Conservation (phyloP, 2,329 filamentous ascomycete genomes). For the Paramyrothecium sp. region DNA sequence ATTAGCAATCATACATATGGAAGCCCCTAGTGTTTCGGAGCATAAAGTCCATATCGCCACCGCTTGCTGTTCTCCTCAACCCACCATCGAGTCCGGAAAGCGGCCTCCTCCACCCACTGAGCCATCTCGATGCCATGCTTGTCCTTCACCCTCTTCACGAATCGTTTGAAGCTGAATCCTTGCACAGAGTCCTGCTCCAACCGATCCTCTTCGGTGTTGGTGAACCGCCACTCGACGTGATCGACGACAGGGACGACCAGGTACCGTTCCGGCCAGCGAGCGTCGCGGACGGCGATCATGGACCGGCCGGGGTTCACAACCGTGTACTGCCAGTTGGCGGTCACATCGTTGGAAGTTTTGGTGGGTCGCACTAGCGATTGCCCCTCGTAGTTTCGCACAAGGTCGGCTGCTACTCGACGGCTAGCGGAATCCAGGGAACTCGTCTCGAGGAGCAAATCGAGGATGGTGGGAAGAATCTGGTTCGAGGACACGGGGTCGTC, state of each 20-base stretch:
- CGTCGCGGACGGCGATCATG: slow-evolving; percentile 30
- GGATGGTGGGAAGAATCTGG: slow-evolving; percentile 31
- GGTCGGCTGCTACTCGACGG: slow-evolving; percentile 20
- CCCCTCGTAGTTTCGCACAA: slow-evolving; percentile 30
- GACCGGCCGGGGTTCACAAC: slow-evolving; percentile 30
- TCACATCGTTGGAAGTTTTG: slow-evolving; percentile 6
- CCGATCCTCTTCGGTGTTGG: slow-evolving; percentile 23
- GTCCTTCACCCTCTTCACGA: slow-evolving; percentile 15
- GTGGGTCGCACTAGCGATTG: slow-evolving; percentile 30
- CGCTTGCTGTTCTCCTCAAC: slow-evolving; percentile 32
- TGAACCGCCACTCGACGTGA: slow-evolving; percentile 29
- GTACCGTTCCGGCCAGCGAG: slow-evolving; percentile 23
- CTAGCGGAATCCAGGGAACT: slow-evolving; percentile 26
- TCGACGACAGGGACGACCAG: slow-evolving; percentile 29
- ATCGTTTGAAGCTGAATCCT: slow-evolving; percentile 21
- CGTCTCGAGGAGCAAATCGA: slow-evolving; percentile 30
- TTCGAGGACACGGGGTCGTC: slow-evolving; percentile 28
- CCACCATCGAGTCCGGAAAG: slow-evolving; percentile 30
- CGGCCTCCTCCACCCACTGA: slow-evolving; percentile 29
- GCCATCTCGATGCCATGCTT: slow-evolving; percentile 22
- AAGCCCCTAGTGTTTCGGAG: neutral
- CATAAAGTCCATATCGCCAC: slow-evolving; percentile 24
- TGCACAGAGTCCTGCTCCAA: slow-evolving; percentile 22
- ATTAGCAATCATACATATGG: too few species aligned
- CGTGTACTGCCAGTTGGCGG: slow-evolving; percentile 30